These are phyloP conservation scores for Neofusicoccum cordaticola DNA, from an alignment of 2,329 filamentous ascomycete genomes.

Conservation along the genomic window DNA sequence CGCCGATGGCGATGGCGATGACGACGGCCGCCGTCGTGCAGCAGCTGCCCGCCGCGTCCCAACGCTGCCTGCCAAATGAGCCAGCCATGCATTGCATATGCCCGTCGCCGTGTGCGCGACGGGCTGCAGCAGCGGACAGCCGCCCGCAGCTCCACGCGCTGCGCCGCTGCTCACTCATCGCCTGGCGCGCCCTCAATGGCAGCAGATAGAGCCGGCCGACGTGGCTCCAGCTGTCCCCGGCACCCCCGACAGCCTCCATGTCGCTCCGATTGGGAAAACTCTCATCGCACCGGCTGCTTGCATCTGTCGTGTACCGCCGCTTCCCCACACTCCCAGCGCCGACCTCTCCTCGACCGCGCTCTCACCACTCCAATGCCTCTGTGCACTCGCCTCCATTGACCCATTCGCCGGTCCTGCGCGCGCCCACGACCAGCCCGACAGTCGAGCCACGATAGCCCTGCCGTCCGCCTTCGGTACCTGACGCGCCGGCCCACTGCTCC, in stretches of 20 bases:
- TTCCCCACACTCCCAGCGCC: background rate
- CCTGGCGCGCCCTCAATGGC: background rate
- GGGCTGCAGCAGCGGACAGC: conserved; percentile 1
- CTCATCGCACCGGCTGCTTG: background rate
- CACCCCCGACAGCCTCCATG: background rate
- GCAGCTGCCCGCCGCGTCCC: background rate
- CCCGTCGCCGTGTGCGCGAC: conserved; percentile 4
- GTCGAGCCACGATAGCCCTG: conserved; percentile 10
- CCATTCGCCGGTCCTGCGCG: no score
- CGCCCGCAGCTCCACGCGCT: background rate
- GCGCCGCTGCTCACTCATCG: background rate
- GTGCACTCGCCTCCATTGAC: no score
- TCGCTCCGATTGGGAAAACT: conserved; percentile 4
- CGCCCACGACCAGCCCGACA: background rate
- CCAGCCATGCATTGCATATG: background rate
- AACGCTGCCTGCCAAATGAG: background rate
- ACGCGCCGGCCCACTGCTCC: background rate
- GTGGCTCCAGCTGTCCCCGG: conserved; percentile 12
- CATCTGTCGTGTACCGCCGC: background rate
- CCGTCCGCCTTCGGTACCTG: background rate
- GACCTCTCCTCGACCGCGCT: background rate
- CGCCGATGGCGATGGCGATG: no score
- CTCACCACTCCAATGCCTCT: background rate
- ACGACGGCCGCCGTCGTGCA: background rate
- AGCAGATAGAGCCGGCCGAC: conserved; percentile 7